These are phyloP conservation scores for Daldinia decipiens DNA, from an alignment of 495 filamentous ascomycete genomes.

Conservation along the genomic window DNA sequence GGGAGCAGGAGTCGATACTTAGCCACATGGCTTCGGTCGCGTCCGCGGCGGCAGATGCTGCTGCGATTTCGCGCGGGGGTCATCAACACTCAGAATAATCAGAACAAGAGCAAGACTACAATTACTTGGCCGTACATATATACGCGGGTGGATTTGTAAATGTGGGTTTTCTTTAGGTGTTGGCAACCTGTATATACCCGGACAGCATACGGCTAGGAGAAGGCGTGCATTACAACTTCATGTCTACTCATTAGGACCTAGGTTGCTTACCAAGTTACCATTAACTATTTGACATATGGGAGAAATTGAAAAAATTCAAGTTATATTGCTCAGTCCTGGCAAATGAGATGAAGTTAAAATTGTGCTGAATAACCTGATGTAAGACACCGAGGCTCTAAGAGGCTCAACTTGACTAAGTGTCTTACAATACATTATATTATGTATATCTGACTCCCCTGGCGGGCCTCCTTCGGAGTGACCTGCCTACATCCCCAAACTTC, in stretches of 20 bases:
- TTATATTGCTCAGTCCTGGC: neutral
- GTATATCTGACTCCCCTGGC: constrained; percentile 17
- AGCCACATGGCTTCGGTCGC: constrained; percentile 48
- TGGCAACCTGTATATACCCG: constrained; percentile 25
- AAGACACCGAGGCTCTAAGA: neutral
- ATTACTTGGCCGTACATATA: constrained; percentile 27
- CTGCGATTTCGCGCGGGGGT: constrained; percentile 39
- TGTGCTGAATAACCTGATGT: neutral
- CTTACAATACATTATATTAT: constrained; percentile 9
- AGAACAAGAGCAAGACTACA: constrained; percentile 8
- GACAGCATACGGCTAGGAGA: constrained; percentile 3
- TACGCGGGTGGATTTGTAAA: neutral
- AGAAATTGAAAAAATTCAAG: neutral
- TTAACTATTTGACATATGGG: neutral
- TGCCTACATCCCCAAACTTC: constrained; percentile 16
- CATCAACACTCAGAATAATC: constrained; percentile 36
- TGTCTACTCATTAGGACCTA: neutral
- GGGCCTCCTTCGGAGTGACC: constrained; percentile 16
- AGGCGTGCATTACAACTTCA: neutral
- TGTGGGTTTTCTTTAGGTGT: neutral
- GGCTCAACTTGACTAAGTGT: constrained; percentile 5
- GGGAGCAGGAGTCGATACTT: constrained; percentile 41
- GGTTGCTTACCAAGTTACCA: neutral
- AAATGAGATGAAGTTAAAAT: neutral
- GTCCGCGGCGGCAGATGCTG: constrained; percentile 47